These are phyloP conservation scores for Hippophae gyantsensis DNA, from an alignment of 306 rosid species.

Conservation along the genomic window DNA sequence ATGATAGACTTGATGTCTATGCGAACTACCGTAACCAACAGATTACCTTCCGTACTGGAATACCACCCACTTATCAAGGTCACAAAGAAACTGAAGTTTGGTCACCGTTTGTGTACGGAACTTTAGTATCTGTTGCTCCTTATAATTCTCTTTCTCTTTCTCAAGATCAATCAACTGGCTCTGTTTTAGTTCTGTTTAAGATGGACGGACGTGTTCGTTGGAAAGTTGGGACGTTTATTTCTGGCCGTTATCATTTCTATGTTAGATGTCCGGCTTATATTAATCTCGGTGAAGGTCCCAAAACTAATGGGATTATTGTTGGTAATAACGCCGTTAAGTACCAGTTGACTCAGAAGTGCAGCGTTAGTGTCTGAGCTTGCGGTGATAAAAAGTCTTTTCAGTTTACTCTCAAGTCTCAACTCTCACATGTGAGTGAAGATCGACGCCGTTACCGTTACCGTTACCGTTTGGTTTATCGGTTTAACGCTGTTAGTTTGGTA, in stretches of 20 bases:
- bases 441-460: no score
- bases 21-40: constrained; percentile 58
- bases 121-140: constrained; percentile 46
- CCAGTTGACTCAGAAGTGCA: no score
- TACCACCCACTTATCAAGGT: constrained; percentile 58
- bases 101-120: constrained; percentile 56
- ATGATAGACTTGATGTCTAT: constrained; percentile 28
- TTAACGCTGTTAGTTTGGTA: no score
- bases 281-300: constrained; percentile 19
- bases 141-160: constrained; percentile 18
- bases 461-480: no score
- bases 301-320: no score
- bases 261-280: constrained; percentile 71
- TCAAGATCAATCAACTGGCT: constrained; percentile 42
- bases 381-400: no score
- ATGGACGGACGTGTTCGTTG: constrained; percentile 55
- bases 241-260: constrained; percentile 45
- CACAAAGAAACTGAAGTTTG: constrained; percentile 50
- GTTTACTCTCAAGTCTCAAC: no score
- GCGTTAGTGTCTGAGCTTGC: no score
- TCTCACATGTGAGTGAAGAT: no score
- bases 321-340: no score
- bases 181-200: constrained; percentile 35
- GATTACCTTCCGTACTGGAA: constrained; percentile 32
- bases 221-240: constrained; percentile 71